Conservation (phyloP, 352 stramenopile genomes). For the Plasmopara halstedii region DNA sequence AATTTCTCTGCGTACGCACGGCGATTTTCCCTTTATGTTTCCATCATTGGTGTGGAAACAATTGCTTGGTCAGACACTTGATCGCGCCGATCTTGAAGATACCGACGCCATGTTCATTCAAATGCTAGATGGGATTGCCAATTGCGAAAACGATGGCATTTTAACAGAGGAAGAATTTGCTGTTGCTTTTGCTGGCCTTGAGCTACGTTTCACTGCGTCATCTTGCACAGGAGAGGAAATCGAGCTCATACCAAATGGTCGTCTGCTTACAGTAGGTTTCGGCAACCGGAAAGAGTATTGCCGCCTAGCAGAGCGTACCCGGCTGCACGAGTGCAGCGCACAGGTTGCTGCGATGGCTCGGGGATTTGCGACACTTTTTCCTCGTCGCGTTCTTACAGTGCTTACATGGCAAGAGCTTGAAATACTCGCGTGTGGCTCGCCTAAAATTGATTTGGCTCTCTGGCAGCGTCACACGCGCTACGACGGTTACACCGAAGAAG, state of each 20-base stretch:
- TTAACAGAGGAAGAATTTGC: slow-evolving; percentile 72
- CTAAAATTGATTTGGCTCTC: slow-evolving; percentile 86
- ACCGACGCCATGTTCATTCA: slow-evolving; percentile 88
- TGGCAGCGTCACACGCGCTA: slow-evolving; percentile 84
- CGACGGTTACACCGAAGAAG: slow-evolving; percentile 81
- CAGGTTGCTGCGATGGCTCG: slow-evolving; percentile 72
- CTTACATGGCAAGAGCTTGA: slow-evolving; percentile 89
- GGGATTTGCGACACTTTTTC: slow-evolving; percentile 81
- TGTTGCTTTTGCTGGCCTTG: slow-evolving; percentile 64
- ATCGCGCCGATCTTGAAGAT: slow-evolving; percentile 75
- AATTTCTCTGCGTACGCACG: slow-evolving; percentile 89
- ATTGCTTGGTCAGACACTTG: slow-evolving; percentile 74
- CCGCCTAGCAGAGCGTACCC: slow-evolving; percentile 61
- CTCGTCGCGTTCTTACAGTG: slow-evolving; percentile 78
- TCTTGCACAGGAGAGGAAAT: slow-evolving; percentile 78
- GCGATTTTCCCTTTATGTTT: slow-evolving; percentile 90
- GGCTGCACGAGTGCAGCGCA: slow-evolving; percentile 65
- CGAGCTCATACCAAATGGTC: slow-evolving; percentile 75
- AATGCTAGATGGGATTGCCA: slow-evolving; percentile 81
- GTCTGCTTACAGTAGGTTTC: slow-evolving; percentile 63
- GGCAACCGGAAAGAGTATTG: slow-evolving; percentile 84
- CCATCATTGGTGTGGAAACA: slow-evolving; percentile 92
- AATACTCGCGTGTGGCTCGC: slow-evolving; percentile 85
- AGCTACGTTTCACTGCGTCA: slow-evolving; percentile 74
- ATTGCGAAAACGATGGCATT: slow-evolving; percentile 79